Evolutionary conservation across 2,329 filamentous ascomycete species (phyloP), one percentile per base, ranked within the genome.

Genomic region (Penicillium capsulatum): DNA sequence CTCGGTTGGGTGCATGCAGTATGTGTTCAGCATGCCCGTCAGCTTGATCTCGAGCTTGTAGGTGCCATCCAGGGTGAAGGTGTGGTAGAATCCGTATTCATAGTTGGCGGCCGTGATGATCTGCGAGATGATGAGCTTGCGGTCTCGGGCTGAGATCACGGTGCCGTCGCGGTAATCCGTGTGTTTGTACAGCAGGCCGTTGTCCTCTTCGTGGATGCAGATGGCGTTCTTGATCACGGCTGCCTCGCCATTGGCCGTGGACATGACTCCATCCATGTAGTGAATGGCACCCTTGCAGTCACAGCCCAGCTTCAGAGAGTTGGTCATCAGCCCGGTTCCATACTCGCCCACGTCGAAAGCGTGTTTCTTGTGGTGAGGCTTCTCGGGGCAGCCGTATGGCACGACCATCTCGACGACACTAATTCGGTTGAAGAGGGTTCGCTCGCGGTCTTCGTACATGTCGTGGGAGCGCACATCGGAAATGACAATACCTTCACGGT

Each of bases 71-170:
- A 92, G 88, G 63, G 91, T 86, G 70, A 94, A 89, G 52, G 89
- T 83, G 88, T 87, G 94, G 71, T 91, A 83, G 4, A 80, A 74
- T 57, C 82, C 84, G 67, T 96, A 96, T 64, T 96, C 90, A 68
- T 96, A 96, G 71, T 96, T 96, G 17, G 90, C 90, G 0, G 90
- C 90, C 0, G 90, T 96, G 69, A 96, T 95, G 59, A 95, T 84
- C 54, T 95, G 89, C 50, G 88, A 89, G 51, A 96, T 76, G 59
- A 95, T 76, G 41, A 96, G 77, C 62, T 92, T 94, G 38, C 88
- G 80, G 2, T 83, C 88, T 16, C 90, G 82, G 0, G 89, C 94
- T 3, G 94, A 86, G 7, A 92, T 87, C 38, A 82, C 79, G 0
- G 86, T 90, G 29, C 92, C 84, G 59, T 96, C 90, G 27, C 90